Conservation (phyloP, 305 asterid species). For the Rubia tinctorum region DNA sequence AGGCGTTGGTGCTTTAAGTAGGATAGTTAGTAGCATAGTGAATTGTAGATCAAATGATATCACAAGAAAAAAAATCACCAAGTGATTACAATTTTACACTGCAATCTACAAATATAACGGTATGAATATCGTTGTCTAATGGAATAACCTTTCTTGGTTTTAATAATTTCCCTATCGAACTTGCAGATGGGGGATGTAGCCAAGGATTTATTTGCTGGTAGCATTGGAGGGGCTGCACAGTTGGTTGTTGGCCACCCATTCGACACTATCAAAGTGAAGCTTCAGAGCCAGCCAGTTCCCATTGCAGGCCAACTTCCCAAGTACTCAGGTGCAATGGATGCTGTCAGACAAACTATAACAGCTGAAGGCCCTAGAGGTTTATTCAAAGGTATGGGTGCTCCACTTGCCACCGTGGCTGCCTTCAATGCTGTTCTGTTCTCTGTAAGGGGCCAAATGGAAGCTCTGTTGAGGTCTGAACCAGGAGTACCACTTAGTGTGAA, state of each 20-base stretch:
- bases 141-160: not conserved
- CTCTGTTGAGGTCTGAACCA: conserved; percentile 66
- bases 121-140: not conserved
- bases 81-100: not conserved
- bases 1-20: not conserved
- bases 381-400: conserved; percentile 99
- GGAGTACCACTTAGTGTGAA: conserved; percentile 64
- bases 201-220: conserved; percentile 82
- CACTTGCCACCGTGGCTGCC: conserved; percentile 97
- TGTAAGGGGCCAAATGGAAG: conserved; percentile 91
- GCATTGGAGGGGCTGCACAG: conserved; percentile 94
- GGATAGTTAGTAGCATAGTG: not conserved
- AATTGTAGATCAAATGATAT: not conserved
- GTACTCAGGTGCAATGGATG: conserved; percentile 87
- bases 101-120: not conserved
- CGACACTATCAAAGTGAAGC: conserved; percentile 94
- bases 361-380: conserved; percentile 91
- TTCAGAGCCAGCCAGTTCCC: conserved; percentile 91
- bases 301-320: conserved; percentile 80
- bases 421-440: conserved; percentile 86
- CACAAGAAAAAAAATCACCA: not conserved
- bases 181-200: conserved; percentile 87
- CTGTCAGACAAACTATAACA: conserved; percentile 79
- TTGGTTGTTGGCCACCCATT: conserved; percentile 85
- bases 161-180: not conserved